A percentile compares a stretch with the other conserved stretches of the same genome.
Evolutionary conservation across 139 green algal genomes (phyloP).

Genomic region (Tetraselmis chui): DNA sequence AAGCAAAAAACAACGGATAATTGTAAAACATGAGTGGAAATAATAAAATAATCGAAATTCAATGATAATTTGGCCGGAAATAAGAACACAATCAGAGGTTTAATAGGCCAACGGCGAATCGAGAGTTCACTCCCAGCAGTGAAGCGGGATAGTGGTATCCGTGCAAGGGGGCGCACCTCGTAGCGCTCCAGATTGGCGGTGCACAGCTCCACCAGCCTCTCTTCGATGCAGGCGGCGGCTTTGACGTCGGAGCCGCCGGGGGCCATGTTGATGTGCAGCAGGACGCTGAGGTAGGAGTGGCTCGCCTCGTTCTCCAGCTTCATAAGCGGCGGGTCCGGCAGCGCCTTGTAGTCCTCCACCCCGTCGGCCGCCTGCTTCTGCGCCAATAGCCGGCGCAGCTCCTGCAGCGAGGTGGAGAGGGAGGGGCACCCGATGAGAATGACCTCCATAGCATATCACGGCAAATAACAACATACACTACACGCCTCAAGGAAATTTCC

Average conservation of each 20-base stretch:
- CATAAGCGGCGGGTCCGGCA: conserved; percentile 88
- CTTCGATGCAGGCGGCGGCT: conserved; percentile 25
- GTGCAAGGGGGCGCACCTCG: conserved; percentile 26
- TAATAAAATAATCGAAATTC: too few relatives aligned
- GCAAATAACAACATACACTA: too few relatives aligned
- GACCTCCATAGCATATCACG: too few relatives aligned
- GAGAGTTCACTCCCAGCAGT: too few relatives aligned
- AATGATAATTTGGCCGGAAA: too few relatives aligned
- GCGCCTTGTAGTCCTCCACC: conserved; percentile 34
- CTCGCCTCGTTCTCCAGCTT: conserved; percentile 80
- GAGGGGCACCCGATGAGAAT: too few relatives aligned
- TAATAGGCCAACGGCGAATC: too few relatives aligned
- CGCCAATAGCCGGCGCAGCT: conserved; percentile 51
- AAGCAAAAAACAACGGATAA: too few relatives aligned
- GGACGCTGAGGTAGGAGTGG: conserved; percentile 76
- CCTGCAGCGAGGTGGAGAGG: too few relatives aligned
- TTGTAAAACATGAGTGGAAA: too few relatives aligned
- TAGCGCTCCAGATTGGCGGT: conserved; percentile 63
- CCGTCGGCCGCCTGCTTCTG: conserved; percentile 54
- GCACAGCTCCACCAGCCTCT: conserved; percentile 55
- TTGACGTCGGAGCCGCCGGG: background rate
- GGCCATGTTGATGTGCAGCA: conserved; percentile 44
- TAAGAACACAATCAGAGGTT: too few relatives aligned
- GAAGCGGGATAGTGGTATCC: background rate
- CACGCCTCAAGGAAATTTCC: too few relatives aligned